Evolutionary conservation across 2,329 filamentous ascomycete species (phyloP).

Genomic region (Raffaelea albimanens): DNA sequence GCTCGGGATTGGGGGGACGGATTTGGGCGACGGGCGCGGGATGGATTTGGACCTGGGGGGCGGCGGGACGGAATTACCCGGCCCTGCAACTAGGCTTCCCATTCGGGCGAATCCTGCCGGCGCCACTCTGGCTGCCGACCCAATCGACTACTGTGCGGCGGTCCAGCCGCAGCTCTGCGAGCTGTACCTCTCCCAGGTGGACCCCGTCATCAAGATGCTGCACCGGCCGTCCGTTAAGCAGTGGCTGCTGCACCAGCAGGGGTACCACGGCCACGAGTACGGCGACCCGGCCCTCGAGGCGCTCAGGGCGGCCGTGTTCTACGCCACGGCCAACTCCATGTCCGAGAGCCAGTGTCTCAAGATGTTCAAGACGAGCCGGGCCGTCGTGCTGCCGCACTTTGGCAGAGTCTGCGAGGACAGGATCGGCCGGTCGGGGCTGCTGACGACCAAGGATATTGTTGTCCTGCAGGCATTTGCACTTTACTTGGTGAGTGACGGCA

Average conservation of each 20-base stretch:
- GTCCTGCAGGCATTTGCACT: conserved; percentile 21
- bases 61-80: no score
- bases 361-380: not conserved
- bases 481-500: conserved; percentile 15
- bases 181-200: conserved; percentile 15
- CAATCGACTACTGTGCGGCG: no score
- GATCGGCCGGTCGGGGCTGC: conserved; percentile 14
- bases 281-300: conserved; percentile 7
- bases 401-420: conserved; percentile 13
- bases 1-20: no score
- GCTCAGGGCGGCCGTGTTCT: not conserved
- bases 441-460: conserved; percentile 17
- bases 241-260: conserved; percentile 14
- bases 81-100: no score
- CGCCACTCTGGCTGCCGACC: no score
- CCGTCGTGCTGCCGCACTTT: not conserved
- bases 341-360: conserved; percentile 1
- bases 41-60: no score
- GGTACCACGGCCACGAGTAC: conserved; percentile 11
- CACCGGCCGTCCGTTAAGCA: conserved; percentile 14
- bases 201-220: conserved; percentile 17
- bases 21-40: no score
- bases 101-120: no score
- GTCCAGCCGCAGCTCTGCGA: conserved; percentile 11
- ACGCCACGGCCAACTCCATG: conserved; percentile 2